These are phyloP conservation scores for Hypseocharis bilobata DNA, from an alignment of 441 rosid genomes.

Conservation along the genomic window DNA sequence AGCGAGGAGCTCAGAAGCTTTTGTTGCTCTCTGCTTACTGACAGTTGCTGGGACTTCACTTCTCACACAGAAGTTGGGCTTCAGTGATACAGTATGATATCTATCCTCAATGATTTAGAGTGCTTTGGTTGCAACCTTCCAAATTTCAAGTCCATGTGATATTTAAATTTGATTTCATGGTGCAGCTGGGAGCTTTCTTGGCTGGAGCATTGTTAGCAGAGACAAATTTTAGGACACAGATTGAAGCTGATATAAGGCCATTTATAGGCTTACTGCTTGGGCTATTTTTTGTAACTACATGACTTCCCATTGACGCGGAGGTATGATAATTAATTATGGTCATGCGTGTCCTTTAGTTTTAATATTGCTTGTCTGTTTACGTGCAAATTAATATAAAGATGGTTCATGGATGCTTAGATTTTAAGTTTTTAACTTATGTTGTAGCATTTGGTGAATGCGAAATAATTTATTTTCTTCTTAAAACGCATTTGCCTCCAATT, in stretches of 20 bases:
- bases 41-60: slow-evolving; percentile 93
- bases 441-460: neutral
- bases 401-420: neutral
- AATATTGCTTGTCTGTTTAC: no score
- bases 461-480: neutral
- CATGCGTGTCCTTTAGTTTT: no score
- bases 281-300: slow-evolving; percentile 85
- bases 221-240: slow-evolving; percentile 89
- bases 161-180: slow-evolving; percentile 16
- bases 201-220: slow-evolving; percentile 91
- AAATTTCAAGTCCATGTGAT: slow-evolving; percentile 10
- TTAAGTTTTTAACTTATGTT: no score
- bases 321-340: no score
- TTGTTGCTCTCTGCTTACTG: slow-evolving; percentile 87
- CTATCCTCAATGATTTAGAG: slow-evolving; percentile 12
- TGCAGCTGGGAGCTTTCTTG: slow-evolving; percentile 93
- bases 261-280: slow-evolving; percentile 93
- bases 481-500: neutral
- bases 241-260: slow-evolving; percentile 94
- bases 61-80: slow-evolving; percentile 77
- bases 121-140: slow-evolving; percentile 7
- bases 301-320: slow-evolving; percentile 88
- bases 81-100: slow-evolving; percentile 75
- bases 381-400: no score
- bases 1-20: slow-evolving; percentile 89